phyloP scores from a whole-genome alignment of 2,329 filamentous ascomycete species.

The Tolypocladium cylindrosporum region DNA sequence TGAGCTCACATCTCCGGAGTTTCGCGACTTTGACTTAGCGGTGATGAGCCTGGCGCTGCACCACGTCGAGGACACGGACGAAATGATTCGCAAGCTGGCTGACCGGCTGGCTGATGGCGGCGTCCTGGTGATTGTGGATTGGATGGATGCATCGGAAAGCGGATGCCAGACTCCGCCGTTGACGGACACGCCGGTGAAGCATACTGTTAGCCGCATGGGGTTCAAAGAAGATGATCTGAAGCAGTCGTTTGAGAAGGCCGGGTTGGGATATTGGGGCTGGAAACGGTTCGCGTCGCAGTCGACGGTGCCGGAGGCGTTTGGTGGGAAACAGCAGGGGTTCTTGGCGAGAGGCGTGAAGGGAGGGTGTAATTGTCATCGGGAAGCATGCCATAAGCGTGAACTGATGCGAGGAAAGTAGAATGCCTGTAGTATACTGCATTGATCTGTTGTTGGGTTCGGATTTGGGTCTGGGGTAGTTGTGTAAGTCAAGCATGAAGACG shows the following conservation, averaged over 20 bases:
- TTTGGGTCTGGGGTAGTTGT: too few species aligned
- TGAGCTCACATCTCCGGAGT: constrained; percentile 10
- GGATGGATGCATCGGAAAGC: constrained; percentile 10
- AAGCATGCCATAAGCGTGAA: too few species aligned
- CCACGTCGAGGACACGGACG: constrained; percentile 18
- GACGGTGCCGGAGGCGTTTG: constrained; percentile 12
- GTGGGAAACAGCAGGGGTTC: constrained; percentile 15
- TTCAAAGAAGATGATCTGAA: constrained; percentile 14
- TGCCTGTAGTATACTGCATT: too few species aligned
- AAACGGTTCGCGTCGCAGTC: constrained; percentile 10
- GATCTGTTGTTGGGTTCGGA: too few species aligned
- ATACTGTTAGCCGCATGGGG: constrained; percentile 10
- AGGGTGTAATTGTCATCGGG: background rate
- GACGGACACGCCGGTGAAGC: constrained; percentile 1
- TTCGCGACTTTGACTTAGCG: constrained; percentile 19
- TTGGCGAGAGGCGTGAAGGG: constrained; percentile 8
- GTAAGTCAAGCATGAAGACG: too few species aligned
- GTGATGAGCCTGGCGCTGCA: constrained; percentile 26
- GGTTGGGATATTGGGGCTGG: constrained; percentile 14
- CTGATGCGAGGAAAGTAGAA: too few species aligned
- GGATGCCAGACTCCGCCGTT: background rate
- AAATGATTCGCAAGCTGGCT: constrained; percentile 17
- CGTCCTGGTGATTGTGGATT: constrained; percentile 22
- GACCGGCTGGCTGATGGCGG: constrained; percentile 18
- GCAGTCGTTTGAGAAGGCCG: constrained; percentile 11